Conservation (phyloP, 2,329 filamentous ascomycete genomes). For the Trichoderma sp. region DNA sequence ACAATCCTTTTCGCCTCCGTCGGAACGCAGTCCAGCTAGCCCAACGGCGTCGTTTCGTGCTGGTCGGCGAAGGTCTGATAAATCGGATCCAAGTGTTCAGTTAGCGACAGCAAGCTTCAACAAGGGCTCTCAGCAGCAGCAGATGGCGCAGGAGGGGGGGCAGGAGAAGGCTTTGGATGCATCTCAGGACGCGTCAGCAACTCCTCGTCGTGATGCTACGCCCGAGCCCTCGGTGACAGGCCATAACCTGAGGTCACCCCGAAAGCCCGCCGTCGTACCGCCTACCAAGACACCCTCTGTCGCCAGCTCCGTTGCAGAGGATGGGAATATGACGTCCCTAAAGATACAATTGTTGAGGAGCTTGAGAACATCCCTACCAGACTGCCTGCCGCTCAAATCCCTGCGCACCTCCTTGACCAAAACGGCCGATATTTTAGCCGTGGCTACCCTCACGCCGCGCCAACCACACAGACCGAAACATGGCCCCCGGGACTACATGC, state of each 20-base stretch:
- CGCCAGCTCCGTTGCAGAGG: slow-evolving; percentile 24
- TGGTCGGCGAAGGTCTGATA: slow-evolving; percentile 6
- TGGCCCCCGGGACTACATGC: slow-evolving; percentile 57
- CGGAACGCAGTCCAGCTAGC: slow-evolving; percentile 6
- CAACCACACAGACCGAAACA: slow-evolving; percentile 53
- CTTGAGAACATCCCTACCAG: slow-evolving; percentile 49
- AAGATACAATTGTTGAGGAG: slow-evolving; percentile 47
- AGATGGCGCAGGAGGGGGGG: not conserved
- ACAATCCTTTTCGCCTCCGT: not conserved
- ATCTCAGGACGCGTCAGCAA: slow-evolving; percentile 17
- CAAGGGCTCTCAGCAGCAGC: slow-evolving; percentile 23
- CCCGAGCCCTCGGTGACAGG: not conserved
- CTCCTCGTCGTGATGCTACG: not conserved
- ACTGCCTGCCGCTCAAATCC: slow-evolving; percentile 50
- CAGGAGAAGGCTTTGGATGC: slow-evolving; percentile 24
- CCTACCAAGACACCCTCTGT: slow-evolving; percentile 30
- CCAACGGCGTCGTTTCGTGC: slow-evolving; percentile 2
- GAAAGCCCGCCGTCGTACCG: not conserved
- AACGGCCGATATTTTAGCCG: slow-evolving; percentile 52
- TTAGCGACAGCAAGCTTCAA: slow-evolving; percentile 23
- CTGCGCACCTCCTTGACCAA: slow-evolving; percentile 50
- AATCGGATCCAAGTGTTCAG: slow-evolving; percentile 27
- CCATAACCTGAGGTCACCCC: slow-evolving; percentile 5
- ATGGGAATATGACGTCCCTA: slow-evolving; percentile 34
- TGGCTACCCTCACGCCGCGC: slow-evolving; percentile 50